These are phyloP conservation scores for Epichloe gansuensis DNA, from an alignment of 2,329 filamentous ascomycete genomes.

Conservation along the genomic window DNA sequence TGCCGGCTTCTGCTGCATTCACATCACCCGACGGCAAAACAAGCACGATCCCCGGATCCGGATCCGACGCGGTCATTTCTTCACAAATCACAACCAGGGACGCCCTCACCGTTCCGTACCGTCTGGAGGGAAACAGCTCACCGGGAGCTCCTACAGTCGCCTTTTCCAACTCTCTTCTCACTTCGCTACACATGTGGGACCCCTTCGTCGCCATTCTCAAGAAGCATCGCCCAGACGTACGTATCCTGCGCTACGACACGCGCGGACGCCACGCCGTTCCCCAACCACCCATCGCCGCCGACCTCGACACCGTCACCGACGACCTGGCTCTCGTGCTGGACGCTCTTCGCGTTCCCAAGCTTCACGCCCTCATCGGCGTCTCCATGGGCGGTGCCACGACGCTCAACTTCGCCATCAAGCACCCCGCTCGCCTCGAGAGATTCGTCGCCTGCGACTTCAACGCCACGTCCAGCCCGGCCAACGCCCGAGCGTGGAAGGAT, in stretches of 20 bases:
- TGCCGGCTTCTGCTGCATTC: constrained; percentile 37
- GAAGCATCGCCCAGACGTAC: constrained; percentile 47
- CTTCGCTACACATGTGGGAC: constrained; percentile 72
- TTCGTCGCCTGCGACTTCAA: constrained; percentile 75
- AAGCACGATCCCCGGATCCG: constrained; percentile 33
- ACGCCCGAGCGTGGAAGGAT: constrained; percentile 68
- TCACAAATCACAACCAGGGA: constrained; percentile 59
- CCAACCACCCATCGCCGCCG: constrained; percentile 36
- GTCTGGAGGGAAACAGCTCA: constrained; percentile 58
- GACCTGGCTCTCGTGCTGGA: constrained; percentile 56
- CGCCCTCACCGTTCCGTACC: constrained; percentile 56
- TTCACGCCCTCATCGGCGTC: constrained; percentile 60
- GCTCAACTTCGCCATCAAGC: constrained; percentile 56
- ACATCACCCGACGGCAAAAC: constrained; percentile 41
- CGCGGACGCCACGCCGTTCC: constrained; percentile 50
- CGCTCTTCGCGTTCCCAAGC: constrained; percentile 53
- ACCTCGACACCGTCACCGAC: constrained; percentile 51
- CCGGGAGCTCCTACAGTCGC: constrained; percentile 59
- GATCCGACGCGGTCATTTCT: constrained; percentile 40
- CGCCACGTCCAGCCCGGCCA: constrained; percentile 54
- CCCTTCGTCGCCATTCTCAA: constrained; percentile 52
- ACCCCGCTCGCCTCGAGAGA: constrained; percentile 43
- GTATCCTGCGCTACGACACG: constrained; percentile 64
- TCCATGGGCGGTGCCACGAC: constrained; percentile 71
- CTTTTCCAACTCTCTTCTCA: constrained; percentile 70